A percentile compares a stretch with the other conserved stretches of the same genome.
Evolutionary conservation across 2,329 filamentous ascomycete genomes (phyloP).

Genomic region (Trichoderma simmonsii): DNA sequence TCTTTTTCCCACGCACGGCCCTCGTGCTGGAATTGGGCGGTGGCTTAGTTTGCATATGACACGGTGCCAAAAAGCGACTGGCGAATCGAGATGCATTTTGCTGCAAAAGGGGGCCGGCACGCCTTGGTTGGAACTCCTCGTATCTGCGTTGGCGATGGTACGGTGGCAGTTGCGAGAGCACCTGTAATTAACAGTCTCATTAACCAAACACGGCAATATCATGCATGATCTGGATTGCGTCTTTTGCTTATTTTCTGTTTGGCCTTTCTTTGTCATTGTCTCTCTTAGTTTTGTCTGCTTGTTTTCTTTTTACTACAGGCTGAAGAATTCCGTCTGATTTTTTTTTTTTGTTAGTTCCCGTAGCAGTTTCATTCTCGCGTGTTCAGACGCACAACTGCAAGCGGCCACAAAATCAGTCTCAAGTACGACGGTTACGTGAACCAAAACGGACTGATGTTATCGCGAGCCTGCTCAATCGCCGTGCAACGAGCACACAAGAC

Average conservation of each 20-base stretch:
- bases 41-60: constrained; percentile 10
- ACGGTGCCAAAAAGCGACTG: background rate
- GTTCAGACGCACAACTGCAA: constrained; percentile 8
- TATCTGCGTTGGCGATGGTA: background rate
- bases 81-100: constrained; percentile 12
- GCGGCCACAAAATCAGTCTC: constrained; percentile 2
- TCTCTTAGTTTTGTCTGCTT: background rate
- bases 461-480: constrained; percentile 1
- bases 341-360: background rate
- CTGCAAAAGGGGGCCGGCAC: constrained; percentile 7
- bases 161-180: background rate
- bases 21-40: background rate
- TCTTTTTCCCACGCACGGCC: background rate
- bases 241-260: background rate
- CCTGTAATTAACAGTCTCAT: background rate
- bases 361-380: background rate
- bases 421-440: constrained; percentile 8
- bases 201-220: constrained; percentile 4
- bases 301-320: background rate
- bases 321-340: background rate
- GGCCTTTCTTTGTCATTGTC: background rate
- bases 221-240: background rate
- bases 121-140: background rate
- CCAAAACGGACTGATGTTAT: background rate
- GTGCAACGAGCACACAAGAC: constrained; percentile 6